Conservation (phyloP, 108 stramenopile genomes). For the Pseudonitzschia pungens region DNA sequence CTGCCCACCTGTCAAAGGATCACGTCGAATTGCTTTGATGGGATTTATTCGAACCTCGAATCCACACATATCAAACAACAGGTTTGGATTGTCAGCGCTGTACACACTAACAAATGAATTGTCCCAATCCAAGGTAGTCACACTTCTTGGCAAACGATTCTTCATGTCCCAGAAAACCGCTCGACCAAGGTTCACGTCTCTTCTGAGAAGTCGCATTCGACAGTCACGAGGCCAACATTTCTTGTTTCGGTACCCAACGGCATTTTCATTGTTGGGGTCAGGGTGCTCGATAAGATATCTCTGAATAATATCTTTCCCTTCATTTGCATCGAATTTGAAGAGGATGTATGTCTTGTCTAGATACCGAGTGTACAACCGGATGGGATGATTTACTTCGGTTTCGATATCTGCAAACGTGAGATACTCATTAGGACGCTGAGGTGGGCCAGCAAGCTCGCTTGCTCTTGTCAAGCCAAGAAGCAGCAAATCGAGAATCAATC, state of each 20-base stretch:
- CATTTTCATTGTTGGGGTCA: slow-evolving; percentile 99
- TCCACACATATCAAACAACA: slow-evolving; percentile 98
- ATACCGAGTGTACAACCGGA: slow-evolving; percentile 98
- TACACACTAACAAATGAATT: slow-evolving; percentile 97
- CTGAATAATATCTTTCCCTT: slow-evolving; percentile 97
- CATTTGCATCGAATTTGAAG: slow-evolving; percentile 94
- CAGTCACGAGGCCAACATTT: slow-evolving; percentile 99
- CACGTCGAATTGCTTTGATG: slow-evolving; percentile 72
- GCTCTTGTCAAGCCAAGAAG: slow-evolving; percentile 95
- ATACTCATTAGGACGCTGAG: slow-evolving; percentile 96
- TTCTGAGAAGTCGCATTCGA: slow-evolving; percentile 97
- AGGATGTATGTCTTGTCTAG: slow-evolving; percentile 97
- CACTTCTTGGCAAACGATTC: slow-evolving; percentile 95
- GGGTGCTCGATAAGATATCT: slow-evolving; percentile 98
- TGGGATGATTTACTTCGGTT: slow-evolving; percentile 95
- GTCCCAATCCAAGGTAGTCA: slow-evolving; percentile 98
- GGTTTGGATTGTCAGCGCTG: slow-evolving; percentile 98
- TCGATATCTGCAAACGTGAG: slow-evolving; percentile 94
- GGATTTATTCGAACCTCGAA: slow-evolving; percentile 98
- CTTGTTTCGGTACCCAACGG: slow-evolving; percentile 99
- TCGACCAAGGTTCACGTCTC: slow-evolving; percentile 98
- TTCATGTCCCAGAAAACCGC: slow-evolving; percentile 99
- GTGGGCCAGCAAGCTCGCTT: slow-evolving; percentile 96
- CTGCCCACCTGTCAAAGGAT: slow-evolving; percentile 43
- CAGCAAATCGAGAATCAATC: slow-evolving; percentile 94